Evolutionary conservation across 2,329 filamentous ascomycete genomes (phyloP).

Genomic region (Aureobasidium sp.): DNA sequence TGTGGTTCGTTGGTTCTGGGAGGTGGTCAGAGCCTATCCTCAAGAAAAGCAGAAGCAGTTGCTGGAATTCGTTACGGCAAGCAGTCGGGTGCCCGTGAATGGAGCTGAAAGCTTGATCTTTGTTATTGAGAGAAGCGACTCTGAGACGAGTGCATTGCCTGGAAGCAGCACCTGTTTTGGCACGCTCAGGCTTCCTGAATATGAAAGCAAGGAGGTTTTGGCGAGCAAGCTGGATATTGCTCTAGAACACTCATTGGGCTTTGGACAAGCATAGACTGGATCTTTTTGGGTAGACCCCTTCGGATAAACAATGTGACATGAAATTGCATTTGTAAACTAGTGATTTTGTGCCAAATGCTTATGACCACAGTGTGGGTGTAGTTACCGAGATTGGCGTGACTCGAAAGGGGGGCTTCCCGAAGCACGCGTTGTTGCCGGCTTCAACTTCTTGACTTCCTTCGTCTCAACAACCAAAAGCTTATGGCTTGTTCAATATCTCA

Average conservation of each 20-base stretch:
- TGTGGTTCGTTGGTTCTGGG: conserved; percentile 76
- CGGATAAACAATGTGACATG: neutral
- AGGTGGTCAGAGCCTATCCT: conserved; percentile 59
- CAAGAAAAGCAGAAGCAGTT: conserved; percentile 64
- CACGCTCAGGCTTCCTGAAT: conserved; percentile 76
- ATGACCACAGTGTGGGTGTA: neutral
- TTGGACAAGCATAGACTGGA: conserved; percentile 14
- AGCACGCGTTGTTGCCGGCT: neutral
- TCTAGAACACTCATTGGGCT: conserved; percentile 54
- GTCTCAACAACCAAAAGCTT: neutral
- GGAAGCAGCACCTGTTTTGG: conserved; percentile 93
- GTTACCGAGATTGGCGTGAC: neutral
- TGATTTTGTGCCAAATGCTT: neutral
- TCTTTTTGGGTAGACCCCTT: neutral
- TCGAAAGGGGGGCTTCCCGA: neutral
- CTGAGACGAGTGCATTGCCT: conserved; percentile 56
- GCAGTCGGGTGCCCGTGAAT: conserved; percentile 79
- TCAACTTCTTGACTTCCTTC: too few species aligned
- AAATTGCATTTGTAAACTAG: neutral
- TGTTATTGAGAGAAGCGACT: conserved; percentile 67
- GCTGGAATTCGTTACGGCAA: conserved; percentile 91
- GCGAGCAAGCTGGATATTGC: conserved; percentile 72
- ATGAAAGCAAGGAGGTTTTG: conserved; percentile 60
- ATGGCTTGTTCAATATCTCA: neutral
- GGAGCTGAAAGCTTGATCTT: conserved; percentile 78